These are phyloP conservation scores for Penicillium nordicum DNA, from an alignment of 2,329 filamentous ascomycete species.

Conservation along the genomic window DNA sequence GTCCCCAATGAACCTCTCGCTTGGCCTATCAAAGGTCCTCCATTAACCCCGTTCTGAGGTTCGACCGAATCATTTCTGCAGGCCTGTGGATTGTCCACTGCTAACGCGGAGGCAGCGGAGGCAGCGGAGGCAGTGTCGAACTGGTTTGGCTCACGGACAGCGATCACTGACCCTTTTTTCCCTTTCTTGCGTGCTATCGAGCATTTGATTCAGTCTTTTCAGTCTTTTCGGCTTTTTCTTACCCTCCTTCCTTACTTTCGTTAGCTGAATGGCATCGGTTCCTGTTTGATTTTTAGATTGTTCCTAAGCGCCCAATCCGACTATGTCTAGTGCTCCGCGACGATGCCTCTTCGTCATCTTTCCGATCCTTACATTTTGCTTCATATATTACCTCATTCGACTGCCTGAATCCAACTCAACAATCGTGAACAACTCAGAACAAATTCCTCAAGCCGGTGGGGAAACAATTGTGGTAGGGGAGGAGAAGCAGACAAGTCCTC, in stretches of 20 bases:
- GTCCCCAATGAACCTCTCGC: conserved; percentile 10
- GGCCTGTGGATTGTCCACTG: conserved; percentile 18
- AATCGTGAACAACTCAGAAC: conserved; percentile 1
- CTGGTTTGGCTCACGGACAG: conserved; percentile 9
- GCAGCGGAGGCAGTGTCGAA: conserved; percentile 6
- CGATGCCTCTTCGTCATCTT: conserved; percentile 25
- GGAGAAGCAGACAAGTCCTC: conserved; percentile 5
- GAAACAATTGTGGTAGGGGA: conserved; percentile 1
- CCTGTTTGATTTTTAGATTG: neutral
- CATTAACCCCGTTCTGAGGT: conserved; percentile 4
- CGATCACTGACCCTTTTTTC: conserved; percentile 15
- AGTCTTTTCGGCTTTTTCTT: neutral
- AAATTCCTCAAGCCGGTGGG: conserved; percentile 5
- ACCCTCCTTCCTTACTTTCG: neutral
- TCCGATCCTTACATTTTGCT: conserved; percentile 19
- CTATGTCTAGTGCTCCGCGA: conserved; percentile 22
- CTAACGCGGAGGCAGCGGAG: neutral
- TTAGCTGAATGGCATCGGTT: conserved; percentile 5
- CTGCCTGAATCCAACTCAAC: conserved; percentile 6
- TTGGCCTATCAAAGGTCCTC: conserved; percentile 18
- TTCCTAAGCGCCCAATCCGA: conserved; percentile 1
- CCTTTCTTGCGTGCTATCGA: conserved; percentile 9
- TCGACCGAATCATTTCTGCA: conserved; percentile 13
- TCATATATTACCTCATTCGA: conserved; percentile 19
- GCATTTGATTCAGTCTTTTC: neutral